These are phyloP conservation scores for Fusarium illudens DNA, from an alignment of 2,329 filamentous ascomycete species.

Conservation along the genomic window DNA sequence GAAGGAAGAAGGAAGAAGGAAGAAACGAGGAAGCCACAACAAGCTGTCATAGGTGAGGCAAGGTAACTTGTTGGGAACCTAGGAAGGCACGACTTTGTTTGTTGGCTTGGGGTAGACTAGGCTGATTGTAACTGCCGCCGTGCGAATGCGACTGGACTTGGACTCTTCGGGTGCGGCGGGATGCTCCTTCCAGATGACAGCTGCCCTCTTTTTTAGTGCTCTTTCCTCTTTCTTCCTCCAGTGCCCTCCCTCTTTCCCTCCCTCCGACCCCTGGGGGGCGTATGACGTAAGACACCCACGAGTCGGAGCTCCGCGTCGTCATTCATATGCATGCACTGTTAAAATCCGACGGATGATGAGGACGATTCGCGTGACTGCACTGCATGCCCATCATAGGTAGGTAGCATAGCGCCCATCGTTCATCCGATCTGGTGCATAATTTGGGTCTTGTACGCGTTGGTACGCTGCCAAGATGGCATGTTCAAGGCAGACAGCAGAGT, in stretches of 20 bases:
- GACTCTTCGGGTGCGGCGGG: not conserved
- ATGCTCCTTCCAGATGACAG: slow-evolving; percentile 4
- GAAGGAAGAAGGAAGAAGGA: not conserved
- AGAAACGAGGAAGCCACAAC: slow-evolving; percentile 13
- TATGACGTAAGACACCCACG: slow-evolving; percentile 3
- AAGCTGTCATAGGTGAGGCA: slow-evolving; percentile 9
- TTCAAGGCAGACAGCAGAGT: not conserved
- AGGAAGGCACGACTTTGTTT: not conserved
- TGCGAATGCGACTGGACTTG: not conserved
- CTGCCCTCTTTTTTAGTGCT: slow-evolving; percentile 8
- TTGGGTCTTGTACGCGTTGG: not conserved
- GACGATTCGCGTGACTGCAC: not conserved
- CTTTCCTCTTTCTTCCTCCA: not conserved
- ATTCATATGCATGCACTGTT: slow-evolving; percentile 2
- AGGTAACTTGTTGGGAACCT: slow-evolving; percentile 27
- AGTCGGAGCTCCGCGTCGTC: slow-evolving; percentile 4
- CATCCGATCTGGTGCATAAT: not conserved
- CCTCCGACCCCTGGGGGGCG: not conserved
- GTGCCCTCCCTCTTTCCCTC: not conserved
- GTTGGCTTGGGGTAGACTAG: not conserved
- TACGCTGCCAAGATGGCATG: not conserved
- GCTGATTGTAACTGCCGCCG: not conserved
- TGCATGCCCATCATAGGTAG: too few relatives aligned
- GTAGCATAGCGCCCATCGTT: not conserved
- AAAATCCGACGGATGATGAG: not conserved